Evolutionary conservation across 106 monocot genomes (phyloP).

Genomic region (Amphibolis antarctica): DNA sequence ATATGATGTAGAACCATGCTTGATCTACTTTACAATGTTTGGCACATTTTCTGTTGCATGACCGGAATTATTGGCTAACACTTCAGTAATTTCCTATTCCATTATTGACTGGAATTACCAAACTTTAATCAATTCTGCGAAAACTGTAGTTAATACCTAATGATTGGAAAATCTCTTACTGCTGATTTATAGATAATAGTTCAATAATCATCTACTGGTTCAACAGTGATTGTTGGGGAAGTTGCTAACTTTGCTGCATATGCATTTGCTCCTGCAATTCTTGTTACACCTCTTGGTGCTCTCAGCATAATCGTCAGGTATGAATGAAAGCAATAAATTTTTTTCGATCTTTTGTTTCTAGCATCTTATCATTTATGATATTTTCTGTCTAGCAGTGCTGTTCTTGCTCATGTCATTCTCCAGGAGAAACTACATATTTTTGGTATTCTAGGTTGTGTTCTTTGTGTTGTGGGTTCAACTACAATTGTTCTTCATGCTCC

Average conservation of each 20-base stretch:
- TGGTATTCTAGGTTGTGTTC: slow-evolving; percentile 60
- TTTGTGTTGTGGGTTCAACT: slow-evolving; percentile 76
- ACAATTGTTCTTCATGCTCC: slow-evolving; percentile 81
- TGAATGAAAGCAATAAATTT: background rate
- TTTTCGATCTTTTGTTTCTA: slow-evolving; percentile 3
- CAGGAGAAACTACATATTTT: slow-evolving; percentile 55
- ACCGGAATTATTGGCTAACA: too few relatives aligned
- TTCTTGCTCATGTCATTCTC: slow-evolving; percentile 53
- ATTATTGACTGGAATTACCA: background rate
- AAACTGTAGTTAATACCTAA: background rate
- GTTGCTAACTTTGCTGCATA: slow-evolving; percentile 94
- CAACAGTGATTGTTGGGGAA: slow-evolving; percentile 88
- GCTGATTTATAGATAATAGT: background rate
- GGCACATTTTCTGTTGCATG: too few relatives aligned
- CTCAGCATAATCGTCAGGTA: slow-evolving; percentile 97
- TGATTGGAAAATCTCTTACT: background rate
- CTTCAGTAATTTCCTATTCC: too few relatives aligned
- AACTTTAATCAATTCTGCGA: background rate
- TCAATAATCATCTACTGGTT: background rate
- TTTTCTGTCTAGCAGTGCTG: slow-evolving; percentile 35
- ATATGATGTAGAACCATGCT: too few relatives aligned
- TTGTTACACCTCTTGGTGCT: slow-evolving; percentile 95
- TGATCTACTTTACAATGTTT: too few relatives aligned
- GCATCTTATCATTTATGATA: slow-evolving; percentile 4
- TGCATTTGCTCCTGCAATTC: slow-evolving; percentile 94